Percentiles rank a stretch among this genome's conserved stretches.
These are phyloP conservation scores for Leishmania arabica DNA, from an alignment of 208 protist genomes.

Conservation along the genomic window DNA sequence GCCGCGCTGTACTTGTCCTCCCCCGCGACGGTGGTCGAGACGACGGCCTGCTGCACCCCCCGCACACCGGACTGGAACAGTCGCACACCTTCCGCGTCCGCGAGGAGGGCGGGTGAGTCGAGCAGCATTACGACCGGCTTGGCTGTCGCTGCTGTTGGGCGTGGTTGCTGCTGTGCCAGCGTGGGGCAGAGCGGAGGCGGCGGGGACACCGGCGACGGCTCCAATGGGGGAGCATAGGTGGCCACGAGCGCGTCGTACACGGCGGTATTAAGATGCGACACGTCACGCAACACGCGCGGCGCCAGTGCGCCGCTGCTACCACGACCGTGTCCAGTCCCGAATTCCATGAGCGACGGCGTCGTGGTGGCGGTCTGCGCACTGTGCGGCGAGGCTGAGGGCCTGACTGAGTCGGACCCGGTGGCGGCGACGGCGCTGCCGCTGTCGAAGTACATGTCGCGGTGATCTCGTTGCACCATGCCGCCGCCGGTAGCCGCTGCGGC, in stretches of 20 bases:
- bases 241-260: conserved; percentile 25
- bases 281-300: conserved; percentile 9
- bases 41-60: background rate
- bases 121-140: conserved; percentile 15
- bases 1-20: background rate
- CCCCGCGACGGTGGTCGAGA: background rate
- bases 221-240: conserved; percentile 7
- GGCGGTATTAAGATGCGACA: conserved; percentile 30
- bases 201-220: background rate
- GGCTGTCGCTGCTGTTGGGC: background rate
- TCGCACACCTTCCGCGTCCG: background rate
- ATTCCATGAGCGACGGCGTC: background rate
- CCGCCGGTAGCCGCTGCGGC: background rate
- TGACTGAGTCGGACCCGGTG: background rate
- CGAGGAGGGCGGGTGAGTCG: conserved; percentile 24
- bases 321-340: background rate
- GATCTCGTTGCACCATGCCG: background rate
- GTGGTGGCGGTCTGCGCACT: background rate
- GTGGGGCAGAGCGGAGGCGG: background rate
- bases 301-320: background rate
- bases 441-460: background rate
- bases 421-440: conserved; percentile 1
- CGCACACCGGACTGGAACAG: background rate
- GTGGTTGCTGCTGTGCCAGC: background rate
- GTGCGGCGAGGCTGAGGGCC: background rate